Conservation (phyloP, 305 asterid genomes). For the Fraxinus greggii region DNA sequence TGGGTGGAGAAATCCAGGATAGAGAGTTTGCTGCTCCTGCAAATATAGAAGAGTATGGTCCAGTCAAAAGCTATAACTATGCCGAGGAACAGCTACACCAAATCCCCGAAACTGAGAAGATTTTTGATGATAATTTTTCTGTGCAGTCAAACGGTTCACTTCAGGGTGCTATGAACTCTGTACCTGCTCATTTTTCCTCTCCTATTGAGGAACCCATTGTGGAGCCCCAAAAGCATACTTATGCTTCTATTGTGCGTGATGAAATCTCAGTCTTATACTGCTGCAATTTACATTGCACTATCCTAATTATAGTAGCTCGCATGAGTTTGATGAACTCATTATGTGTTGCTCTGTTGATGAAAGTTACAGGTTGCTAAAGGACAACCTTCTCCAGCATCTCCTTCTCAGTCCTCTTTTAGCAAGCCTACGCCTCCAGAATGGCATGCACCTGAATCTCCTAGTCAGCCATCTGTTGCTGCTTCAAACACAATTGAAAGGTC, state of each 20-base stretch:
- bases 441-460: conserved; percentile 54
- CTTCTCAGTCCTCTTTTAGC: conserved; percentile 40
- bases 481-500: conserved; percentile 52
- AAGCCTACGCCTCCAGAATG: conserved; percentile 56
- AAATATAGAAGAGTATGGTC: conserved; percentile 50
- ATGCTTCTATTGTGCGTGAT: conserved; percentile 93
- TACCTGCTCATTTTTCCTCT: conserved; percentile 53
- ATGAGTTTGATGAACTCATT: conserved; percentile 26
- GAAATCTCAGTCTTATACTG: conserved; percentile 20
- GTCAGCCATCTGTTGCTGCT: conserved; percentile 50
- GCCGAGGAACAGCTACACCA: conserved; percentile 59
- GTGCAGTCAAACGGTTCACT: conserved; percentile 70
- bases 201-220: conserved; percentile 61
- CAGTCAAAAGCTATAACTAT: conserved; percentile 50
- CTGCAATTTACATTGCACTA: neutral
- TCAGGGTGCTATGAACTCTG: conserved; percentile 54
- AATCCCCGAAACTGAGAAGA: conserved; percentile 56
- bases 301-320: conserved; percentile 6
- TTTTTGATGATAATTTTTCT: conserved; percentile 55
- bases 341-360: conserved; percentile 19
- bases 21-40: conserved; percentile 52
- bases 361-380: conserved; percentile 76
- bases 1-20: conserved; percentile 64
- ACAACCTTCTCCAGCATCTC: conserved; percentile 49
- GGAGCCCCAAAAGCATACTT: conserved; percentile 89